A percentile compares a stretch with the other conserved stretches of the same genome.
phyloP scores from a whole-genome alignment of 768 basidiomycete species.

The Boletellus ananiceps region DNA sequence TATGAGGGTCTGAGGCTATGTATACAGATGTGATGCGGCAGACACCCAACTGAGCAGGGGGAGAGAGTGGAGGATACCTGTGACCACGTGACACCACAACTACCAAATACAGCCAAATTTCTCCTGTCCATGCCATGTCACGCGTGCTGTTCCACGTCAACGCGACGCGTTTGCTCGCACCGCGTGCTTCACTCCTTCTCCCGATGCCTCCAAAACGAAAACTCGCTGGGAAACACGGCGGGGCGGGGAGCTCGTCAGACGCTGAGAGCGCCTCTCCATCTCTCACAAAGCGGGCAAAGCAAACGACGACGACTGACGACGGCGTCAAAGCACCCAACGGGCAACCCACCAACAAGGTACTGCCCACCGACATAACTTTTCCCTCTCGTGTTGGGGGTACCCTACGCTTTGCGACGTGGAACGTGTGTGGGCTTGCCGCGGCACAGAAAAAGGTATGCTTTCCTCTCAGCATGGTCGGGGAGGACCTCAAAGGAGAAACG shows the following conservation, averaged over 20 bases:
- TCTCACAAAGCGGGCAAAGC: constrained; percentile 28
- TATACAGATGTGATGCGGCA: too few relatives aligned
- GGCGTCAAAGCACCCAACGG: constrained; percentile 34
- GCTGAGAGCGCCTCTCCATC: constrained; percentile 24
- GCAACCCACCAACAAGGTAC: constrained; percentile 69
- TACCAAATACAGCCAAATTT: constrained; percentile 1
- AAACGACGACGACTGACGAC: constrained; percentile 17
- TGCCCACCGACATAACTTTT: constrained; percentile 61
- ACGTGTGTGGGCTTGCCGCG: constrained; percentile 72
- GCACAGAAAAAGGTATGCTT: constrained; percentile 68
- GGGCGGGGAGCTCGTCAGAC: constrained; percentile 28
- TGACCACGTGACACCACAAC: constrained; percentile 13
- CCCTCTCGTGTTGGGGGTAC: constrained; percentile 45
- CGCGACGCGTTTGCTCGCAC: not conserved
- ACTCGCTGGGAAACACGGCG: constrained; percentile 32
- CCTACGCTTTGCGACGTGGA: constrained; percentile 66
- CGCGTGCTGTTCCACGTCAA: not conserved
- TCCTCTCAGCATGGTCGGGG: not conserved
- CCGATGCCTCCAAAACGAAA: constrained; percentile 32
- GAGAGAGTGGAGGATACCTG: too few relatives aligned
- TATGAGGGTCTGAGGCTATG: too few relatives aligned
- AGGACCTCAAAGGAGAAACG: not conserved
- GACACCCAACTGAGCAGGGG: too few relatives aligned
- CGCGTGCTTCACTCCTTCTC: not conserved
- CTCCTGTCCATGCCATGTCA: not conserved